phyloP scores from a whole-genome alignment of 2,329 filamentous ascomycete species.

The Diaporthe citrichinensis region DNA sequence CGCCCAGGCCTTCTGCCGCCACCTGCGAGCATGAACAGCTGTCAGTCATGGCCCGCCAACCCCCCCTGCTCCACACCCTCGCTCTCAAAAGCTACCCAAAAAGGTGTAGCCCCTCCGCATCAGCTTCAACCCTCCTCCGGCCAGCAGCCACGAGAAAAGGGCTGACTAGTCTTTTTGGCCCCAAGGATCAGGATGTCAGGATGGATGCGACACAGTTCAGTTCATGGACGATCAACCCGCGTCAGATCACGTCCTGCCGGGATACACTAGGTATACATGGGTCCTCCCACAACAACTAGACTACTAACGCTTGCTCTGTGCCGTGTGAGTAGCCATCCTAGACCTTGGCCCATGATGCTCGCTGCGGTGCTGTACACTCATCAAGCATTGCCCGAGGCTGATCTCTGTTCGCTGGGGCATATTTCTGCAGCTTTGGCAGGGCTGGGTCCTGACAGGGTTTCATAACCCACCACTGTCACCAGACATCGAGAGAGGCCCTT shows the following conservation, averaged over 20 bases:
- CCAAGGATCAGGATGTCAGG: slow-evolving; percentile 30
- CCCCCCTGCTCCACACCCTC: slow-evolving; percentile 32
- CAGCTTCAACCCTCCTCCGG: slow-evolving; percentile 3
- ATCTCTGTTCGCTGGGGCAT: slow-evolving; percentile 33
- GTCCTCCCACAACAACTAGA: slow-evolving; percentile 2
- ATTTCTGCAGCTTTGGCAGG: slow-evolving; percentile 34
- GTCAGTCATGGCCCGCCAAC: slow-evolving; percentile 30
- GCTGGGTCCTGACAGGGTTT: slow-evolving; percentile 38
- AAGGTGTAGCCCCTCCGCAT: slow-evolving; percentile 2
- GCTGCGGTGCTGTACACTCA: slow-evolving; percentile 18
- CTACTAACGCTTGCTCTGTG: not conserved
- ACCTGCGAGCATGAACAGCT: slow-evolving; percentile 32
- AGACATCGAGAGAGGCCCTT: slow-evolving; percentile 9
- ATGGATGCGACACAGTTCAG: slow-evolving; percentile 17
- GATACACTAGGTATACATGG: slow-evolving; percentile 29
- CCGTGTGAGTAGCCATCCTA: slow-evolving; percentile 15
- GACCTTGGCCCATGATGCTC: slow-evolving; percentile 15
- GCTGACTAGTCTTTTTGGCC: slow-evolving; percentile 35
- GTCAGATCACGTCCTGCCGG: slow-evolving; percentile 28
- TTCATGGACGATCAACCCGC: slow-evolving; percentile 13
- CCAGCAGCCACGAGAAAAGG: slow-evolving; percentile 20
- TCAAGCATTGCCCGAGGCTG: slow-evolving; percentile 20
- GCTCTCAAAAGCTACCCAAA: slow-evolving; percentile 35
- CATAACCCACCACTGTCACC: slow-evolving; percentile 29
- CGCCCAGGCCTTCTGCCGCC: slow-evolving; percentile 26